A percentile compares a stretch with the other conserved stretches of the same genome.
Conservation (phyloP, 305 asterid genomes). For the Salvia sclarea region DNA sequence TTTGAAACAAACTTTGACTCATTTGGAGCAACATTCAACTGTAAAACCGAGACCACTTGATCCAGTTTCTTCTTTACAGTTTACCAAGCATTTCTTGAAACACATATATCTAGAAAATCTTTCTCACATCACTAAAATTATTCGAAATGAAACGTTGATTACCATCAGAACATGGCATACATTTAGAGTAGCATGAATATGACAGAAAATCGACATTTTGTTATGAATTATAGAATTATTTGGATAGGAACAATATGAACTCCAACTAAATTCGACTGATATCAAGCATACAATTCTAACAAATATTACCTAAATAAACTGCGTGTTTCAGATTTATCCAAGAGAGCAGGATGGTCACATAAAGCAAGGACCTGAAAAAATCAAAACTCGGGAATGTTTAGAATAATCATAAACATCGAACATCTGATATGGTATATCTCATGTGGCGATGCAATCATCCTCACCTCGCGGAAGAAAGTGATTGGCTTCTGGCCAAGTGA, state of each 20-base stretch:
- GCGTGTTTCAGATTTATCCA: constrained; percentile 86
- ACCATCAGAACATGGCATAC: not conserved
- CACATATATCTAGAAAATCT: not conserved
- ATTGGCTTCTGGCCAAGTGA: constrained; percentile 27
- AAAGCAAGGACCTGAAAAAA: constrained; percentile 80
- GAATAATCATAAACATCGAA: constrained; percentile 20
- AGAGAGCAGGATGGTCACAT: constrained; percentile 85
- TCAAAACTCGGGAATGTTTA: constrained; percentile 7
- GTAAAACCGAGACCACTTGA: not conserved
- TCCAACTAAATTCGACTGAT: no score
- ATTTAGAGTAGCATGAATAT: not conserved
- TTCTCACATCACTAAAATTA: not conserved
- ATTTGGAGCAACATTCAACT: not conserved
- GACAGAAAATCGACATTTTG: not conserved
- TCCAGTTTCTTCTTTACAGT: not conserved
- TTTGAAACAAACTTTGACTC: not conserved
- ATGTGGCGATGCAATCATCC: not conserved
- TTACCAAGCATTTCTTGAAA: not conserved
- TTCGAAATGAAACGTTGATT: not conserved
- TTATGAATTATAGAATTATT: not conserved
- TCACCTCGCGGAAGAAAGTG: constrained; percentile 70
- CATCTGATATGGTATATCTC: not conserved
- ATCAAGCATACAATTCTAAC: not conserved
- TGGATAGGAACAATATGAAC: not conserved
- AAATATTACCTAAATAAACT: constrained; percentile 73